Evolutionary conservation across 202 grass and related monocot species (phyloP), one percentile per base, ranked within the genome.

Genomic region (Panicum hallii): DNA sequence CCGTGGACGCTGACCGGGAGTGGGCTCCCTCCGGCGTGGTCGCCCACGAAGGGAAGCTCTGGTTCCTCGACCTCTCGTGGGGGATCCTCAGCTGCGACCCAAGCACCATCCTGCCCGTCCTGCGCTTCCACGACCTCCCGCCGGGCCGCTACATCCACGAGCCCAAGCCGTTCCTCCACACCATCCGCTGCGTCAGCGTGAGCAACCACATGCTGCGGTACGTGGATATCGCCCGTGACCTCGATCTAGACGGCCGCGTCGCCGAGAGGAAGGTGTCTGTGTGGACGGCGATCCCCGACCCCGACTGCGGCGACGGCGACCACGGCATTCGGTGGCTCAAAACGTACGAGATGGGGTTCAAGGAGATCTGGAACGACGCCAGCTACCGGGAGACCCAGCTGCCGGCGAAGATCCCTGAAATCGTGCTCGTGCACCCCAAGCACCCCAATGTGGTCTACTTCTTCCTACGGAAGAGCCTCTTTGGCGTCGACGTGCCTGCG

Each of bases 41-140:
- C 20, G 22, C 85, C 20, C 16, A 45, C 69, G n/a, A 41, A 16
- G 22, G 7, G 2, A 64, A 7, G 57, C 68, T 86, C 77, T 86
- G 84, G 84, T 86, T 46, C 58, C 26, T 86, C 34, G 76, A 86
- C 58, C 77, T 80, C 84, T 86, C 84, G 42, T 86, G 77, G 84
- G 69, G 76, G 16, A 45, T 86, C 67, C 46, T 86, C 58, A 74
- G 46, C 34, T 80, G 57, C 67, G 58, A 79, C 57, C 77, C 77
- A 7, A 16, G 3, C 60, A 11, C 0, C 3, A 4, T 16, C 2
- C 30, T 65, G 57, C 36, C 46, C 68, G 36, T 3, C 4, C 77
- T 81, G 23, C 28, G 5, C 22, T 64, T 73, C 68, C 77, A 69
- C 36, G 0, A 3, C 32, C 65, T 70, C 50, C 49, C 78, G 32